phyloP scores from a whole-genome alignment of 2,329 filamentous ascomycete species.

The Aspergillus fumigatus region DNA sequence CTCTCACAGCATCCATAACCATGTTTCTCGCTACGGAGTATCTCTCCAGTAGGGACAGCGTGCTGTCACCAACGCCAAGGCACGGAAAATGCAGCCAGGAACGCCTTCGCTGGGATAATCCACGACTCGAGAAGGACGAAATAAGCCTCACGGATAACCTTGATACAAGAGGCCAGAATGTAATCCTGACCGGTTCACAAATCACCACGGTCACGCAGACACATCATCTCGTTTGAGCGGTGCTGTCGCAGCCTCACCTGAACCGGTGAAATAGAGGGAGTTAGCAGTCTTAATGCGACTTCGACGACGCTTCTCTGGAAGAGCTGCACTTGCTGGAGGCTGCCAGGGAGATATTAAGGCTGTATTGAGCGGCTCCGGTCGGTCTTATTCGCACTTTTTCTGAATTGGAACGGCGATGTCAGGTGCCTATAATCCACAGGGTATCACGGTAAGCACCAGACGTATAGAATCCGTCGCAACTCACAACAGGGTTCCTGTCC shows the following conservation, averaged over 20 bases:
- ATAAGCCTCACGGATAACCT: constrained; percentile 15
- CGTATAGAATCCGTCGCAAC: constrained; percentile 46
- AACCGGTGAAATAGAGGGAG: constrained; percentile 45
- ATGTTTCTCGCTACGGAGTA: constrained; percentile 10
- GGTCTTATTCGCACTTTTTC: constrained; percentile 52
- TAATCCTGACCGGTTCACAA: constrained; percentile 48
- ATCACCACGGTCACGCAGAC: constrained; percentile 48
- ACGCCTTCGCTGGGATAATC: constrained; percentile 36
- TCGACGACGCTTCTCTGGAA: constrained; percentile 46
- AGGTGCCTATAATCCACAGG: constrained; percentile 45
- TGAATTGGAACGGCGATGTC: constrained; percentile 33
- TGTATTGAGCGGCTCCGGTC: constrained; percentile 55
- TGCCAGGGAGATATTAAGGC: constrained; percentile 54
- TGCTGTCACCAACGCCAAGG: constrained; percentile 15
- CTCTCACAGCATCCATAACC: background rate
- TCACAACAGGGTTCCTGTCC: constrained; percentile 47
- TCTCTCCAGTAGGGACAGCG: constrained; percentile 7
- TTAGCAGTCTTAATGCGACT: constrained; percentile 31
- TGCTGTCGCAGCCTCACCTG: constrained; percentile 26
- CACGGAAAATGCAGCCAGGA: constrained; percentile 20
- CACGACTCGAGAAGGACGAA: constrained; percentile 30
- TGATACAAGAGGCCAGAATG: constrained; percentile 34
- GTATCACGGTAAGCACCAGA: constrained; percentile 50
- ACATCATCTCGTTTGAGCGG: constrained; percentile 43
- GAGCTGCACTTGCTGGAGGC: constrained; percentile 52